A percentile compares a stretch with the other conserved stretches of the same genome.
Evolutionary conservation across 2,329 filamentous ascomycete genomes (phyloP).

Genomic region (Colletotrichum caudatum): DNA sequence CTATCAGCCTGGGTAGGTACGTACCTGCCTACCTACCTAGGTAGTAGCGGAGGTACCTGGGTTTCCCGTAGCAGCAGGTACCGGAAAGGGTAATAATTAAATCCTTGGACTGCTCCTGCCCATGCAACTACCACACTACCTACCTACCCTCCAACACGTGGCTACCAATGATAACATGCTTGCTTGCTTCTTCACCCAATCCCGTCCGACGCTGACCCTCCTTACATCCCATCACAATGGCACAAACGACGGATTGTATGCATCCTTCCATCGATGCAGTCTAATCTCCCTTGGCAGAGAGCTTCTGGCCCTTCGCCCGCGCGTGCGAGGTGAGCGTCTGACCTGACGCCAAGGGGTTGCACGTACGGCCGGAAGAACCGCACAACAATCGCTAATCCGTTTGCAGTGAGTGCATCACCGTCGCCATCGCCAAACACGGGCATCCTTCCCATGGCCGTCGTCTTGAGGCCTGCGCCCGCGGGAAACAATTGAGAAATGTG

Average conservation of each 20-base stretch:
- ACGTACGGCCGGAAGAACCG: conserved; percentile 1
- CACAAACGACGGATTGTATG: neutral
- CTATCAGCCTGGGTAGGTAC: neutral
- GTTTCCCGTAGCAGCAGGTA: neutral
- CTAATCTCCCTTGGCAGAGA: neutral
- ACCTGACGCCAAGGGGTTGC: neutral
- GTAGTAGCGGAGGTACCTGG: too few species aligned
- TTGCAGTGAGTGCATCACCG: conserved; percentile 8
- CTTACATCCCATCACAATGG: neutral
- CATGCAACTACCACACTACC: neutral
- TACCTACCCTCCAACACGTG: too few species aligned
- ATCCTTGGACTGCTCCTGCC: neutral
- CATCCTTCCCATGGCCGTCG: neutral
- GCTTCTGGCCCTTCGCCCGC: neutral
- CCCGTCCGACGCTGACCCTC: neutral
- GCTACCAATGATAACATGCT: neutral
- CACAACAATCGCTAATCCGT: neutral
- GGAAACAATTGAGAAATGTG: too few species aligned
- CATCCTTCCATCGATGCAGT: neutral
- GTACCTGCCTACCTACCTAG: neutral
- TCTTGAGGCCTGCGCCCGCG: neutral
- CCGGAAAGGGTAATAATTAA: conserved; percentile 7
- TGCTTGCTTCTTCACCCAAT: neutral
- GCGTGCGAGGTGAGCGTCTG: neutral
- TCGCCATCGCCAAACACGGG: neutral